These are phyloP conservation scores for Xanthoconium stramineum DNA, from an alignment of 768 basidiomycete species.

Conservation along the genomic window DNA sequence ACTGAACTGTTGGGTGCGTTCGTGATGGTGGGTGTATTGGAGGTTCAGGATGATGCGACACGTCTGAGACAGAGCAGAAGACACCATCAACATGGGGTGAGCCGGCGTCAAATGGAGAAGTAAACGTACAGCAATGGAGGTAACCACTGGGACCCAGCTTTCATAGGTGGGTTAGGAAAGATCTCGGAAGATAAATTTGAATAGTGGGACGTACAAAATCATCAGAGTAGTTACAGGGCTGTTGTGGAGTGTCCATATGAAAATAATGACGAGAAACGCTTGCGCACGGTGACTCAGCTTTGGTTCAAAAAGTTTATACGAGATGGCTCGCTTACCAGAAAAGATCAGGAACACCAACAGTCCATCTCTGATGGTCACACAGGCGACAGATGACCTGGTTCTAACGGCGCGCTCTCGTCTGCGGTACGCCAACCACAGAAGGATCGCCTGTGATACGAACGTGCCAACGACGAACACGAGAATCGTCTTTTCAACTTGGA, in stretches of 20 bases:
- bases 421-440: conserved; percentile 19
- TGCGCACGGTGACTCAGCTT: background rate
- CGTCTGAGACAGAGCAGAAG: conserved; percentile 1
- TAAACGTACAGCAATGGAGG: conserved; percentile 17
- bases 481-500: background rate
- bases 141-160: conserved; percentile 19
- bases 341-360: conserved; percentile 12
- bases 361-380: conserved; percentile 24
- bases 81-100: background rate
- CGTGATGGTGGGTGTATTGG: background rate
- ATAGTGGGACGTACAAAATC: conserved; percentile 10
- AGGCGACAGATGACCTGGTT: conserved; percentile 5
- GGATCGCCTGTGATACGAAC: conserved; percentile 10
- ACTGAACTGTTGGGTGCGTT: conserved; percentile 1
- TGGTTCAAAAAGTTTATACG: background rate
- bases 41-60: conserved; percentile 21
- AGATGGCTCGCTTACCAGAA: conserved; percentile 9
- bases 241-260: background rate
- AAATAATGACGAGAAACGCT: conserved; percentile 14
- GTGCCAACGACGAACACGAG: conserved; percentile 7
- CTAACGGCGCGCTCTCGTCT: conserved; percentile 4
- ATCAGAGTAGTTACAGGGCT: conserved; percentile 3
- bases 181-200: background rate
- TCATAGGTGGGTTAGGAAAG: background rate
- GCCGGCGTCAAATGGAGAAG: background rate